Evolutionary conservation across 495 filamentous ascomycete genomes (phyloP).

Genomic region (Penicillium paradoxum): DNA sequence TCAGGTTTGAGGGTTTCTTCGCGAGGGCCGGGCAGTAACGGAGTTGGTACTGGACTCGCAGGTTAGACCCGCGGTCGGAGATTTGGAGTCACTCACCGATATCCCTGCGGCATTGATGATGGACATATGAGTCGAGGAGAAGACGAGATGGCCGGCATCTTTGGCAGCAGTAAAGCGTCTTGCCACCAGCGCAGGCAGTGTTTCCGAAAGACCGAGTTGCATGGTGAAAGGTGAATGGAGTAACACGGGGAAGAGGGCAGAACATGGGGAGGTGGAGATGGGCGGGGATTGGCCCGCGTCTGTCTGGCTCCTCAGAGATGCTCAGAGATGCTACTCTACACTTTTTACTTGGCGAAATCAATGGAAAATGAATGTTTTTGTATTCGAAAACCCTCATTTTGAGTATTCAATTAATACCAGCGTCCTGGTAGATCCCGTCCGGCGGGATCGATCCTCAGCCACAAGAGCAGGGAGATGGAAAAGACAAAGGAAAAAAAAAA

Average conservation of each 20-base stretch:
- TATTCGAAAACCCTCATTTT: constrained; percentile 8
- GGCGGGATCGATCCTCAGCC: constrained; percentile 8
- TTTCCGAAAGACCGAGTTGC: constrained; percentile 40
- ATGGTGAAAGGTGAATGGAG: constrained; percentile 17
- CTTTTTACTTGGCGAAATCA: too few relatives aligned
- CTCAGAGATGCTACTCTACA: too few relatives aligned
- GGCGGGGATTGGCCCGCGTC: neutral
- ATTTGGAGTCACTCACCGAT: constrained; percentile 37
- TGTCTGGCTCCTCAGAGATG: too few relatives aligned
- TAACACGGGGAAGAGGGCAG: constrained; percentile 1
- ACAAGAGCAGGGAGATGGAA: neutral
- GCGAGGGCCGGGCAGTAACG: constrained; percentile 73
- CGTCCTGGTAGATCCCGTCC: constrained; percentile 6
- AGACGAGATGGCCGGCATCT: constrained; percentile 49
- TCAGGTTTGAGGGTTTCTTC: constrained; percentile 58
- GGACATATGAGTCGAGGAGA: constrained; percentile 55
- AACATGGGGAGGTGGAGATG: constrained; percentile 9
- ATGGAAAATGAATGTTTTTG: neutral
- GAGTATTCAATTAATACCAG: constrained; percentile 1
- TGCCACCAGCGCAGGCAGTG: constrained; percentile 50
- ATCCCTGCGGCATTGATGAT: constrained; percentile 50
- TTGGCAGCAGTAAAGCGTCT: constrained; percentile 50
- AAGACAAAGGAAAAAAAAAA: constrained; percentile 3
- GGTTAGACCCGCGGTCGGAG: constrained; percentile 5
- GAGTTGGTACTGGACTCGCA: constrained; percentile 60